These are phyloP conservation scores for Cyclotella atomus DNA, from an alignment of 108 stramenopile species.

Conservation along the genomic window DNA sequence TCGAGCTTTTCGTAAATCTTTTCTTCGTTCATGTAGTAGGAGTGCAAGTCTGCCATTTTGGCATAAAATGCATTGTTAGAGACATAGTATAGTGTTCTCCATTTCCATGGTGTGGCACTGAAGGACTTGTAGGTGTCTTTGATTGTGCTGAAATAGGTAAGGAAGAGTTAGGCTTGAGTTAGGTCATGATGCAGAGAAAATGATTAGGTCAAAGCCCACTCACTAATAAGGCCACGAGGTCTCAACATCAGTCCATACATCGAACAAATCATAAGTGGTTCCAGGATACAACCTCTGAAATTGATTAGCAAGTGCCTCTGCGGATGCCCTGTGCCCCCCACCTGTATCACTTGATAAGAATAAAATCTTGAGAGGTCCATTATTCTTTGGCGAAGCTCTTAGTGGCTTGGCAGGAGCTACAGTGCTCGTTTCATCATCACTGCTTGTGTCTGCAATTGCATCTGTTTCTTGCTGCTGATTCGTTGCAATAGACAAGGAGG, in stretches of 20 bases:
- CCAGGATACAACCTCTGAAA: conserved; percentile 88
- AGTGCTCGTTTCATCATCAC: conserved; percentile 2
- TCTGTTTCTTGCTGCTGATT: conserved; percentile 14
- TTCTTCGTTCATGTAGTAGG: conserved; percentile 59
- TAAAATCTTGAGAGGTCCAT: conserved; percentile 75
- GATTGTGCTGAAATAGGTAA: conserved; percentile 56
- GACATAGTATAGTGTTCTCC: conserved; percentile 83
- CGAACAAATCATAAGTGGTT: conserved; percentile 83
- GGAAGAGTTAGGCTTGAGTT: neutral
- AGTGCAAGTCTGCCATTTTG: conserved; percentile 61
- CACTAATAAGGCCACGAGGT: conserved; percentile 51
- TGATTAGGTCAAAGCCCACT: neutral
- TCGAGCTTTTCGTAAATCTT: conserved; percentile 65
- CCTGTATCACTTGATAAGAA: conserved; percentile 96
- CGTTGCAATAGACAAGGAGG: conserved; percentile 25
- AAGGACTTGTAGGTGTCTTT: conserved; percentile 80
- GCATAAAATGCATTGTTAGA: conserved; percentile 71
- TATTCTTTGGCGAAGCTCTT: neutral
- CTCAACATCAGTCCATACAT: conserved; percentile 82
- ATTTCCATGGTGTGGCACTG: conserved; percentile 85
- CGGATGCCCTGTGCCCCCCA: conserved; percentile 97
- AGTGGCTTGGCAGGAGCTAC: neutral
- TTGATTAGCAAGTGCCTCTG: conserved; percentile 90
- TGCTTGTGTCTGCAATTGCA: neutral
- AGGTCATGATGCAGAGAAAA: conserved; percentile 1